A percentile compares a stretch with the other conserved stretches of the same genome.
Conservation (phyloP, 768 basidiomycete species). For the Rhizopogon roseolus region DNA sequence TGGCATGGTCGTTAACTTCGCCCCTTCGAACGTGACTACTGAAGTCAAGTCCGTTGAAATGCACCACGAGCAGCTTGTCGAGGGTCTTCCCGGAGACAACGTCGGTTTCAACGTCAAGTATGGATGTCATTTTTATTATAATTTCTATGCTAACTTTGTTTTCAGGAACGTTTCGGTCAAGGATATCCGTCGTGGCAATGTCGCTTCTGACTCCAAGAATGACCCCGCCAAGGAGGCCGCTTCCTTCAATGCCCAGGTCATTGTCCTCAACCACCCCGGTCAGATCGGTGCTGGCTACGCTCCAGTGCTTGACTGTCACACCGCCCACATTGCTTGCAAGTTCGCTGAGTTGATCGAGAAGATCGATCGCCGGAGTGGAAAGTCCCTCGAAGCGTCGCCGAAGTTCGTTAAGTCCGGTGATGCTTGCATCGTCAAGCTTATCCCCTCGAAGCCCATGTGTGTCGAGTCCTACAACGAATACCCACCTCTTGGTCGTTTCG, state of each 20-base stretch:
- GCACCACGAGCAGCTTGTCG: slow-evolving; percentile 97
- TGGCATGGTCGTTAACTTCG: slow-evolving; percentile 98
- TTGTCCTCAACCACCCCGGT: slow-evolving; percentile 99
- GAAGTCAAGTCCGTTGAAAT: slow-evolving; percentile 99
- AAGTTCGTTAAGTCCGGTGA: slow-evolving; percentile 99
- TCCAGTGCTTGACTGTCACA: slow-evolving; percentile 99
- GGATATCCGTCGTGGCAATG: slow-evolving; percentile 99
- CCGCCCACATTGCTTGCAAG: slow-evolving; percentile 99
- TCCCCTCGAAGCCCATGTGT: slow-evolving; percentile 96
- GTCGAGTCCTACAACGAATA: slow-evolving; percentile 94
- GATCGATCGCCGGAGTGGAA: slow-evolving; percentile 98
- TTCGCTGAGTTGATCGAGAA: slow-evolving; percentile 98
- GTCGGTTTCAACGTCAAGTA: slow-evolving; percentile 99
- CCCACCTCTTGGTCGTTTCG: slow-evolving; percentile 98
- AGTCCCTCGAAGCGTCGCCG: slow-evolving; percentile 80
- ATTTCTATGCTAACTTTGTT: slow-evolving; percentile 5
- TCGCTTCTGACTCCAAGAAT: slow-evolving; percentile 99
- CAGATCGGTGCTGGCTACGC: slow-evolving; percentile 99
- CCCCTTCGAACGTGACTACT: slow-evolving; percentile 97
- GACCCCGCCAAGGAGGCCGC: slow-evolving; percentile 99
- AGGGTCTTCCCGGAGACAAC: slow-evolving; percentile 97
- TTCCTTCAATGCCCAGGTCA: slow-evolving; percentile 99
- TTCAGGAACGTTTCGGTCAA: slow-evolving; percentile 98
- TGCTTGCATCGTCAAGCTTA: slow-evolving; percentile 96
- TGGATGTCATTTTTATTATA: slow-evolving; percentile 17